Conservation (phyloP, 2,329 filamentous ascomycete genomes). For the Fusarium keratoplasticum region DNA sequence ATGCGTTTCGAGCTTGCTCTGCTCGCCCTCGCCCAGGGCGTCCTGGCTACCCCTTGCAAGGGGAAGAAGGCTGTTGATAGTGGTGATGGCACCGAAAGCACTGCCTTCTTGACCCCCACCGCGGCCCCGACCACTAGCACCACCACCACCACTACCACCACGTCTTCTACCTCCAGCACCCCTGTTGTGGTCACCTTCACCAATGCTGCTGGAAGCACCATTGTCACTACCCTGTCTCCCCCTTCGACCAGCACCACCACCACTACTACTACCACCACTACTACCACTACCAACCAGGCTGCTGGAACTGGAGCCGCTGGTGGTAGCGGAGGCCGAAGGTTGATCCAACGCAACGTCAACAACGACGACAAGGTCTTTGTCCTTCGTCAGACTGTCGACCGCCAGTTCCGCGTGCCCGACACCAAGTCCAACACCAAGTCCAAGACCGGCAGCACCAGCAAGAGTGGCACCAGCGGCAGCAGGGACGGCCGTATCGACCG, state of each 20-base stretch:
- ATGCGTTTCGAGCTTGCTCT: constrained; percentile 18
- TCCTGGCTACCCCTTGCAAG: constrained; percentile 4
- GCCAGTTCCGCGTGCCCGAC: not conserved
- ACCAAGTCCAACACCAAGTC: not conserved
- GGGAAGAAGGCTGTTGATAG: not conserved
- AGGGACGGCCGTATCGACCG: not conserved
- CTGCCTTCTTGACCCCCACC: not conserved
- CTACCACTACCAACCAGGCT: not conserved
- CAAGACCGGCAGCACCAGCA: not conserved
- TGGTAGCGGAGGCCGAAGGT: not conserved
- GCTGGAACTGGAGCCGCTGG: not conserved
- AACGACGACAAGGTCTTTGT: not conserved
- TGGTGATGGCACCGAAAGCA: too few species aligned
- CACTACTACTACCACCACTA: not conserved
- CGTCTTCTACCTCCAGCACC: not conserved
- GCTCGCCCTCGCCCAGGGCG: constrained; percentile 14
- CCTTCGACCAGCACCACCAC: constrained; percentile 9
- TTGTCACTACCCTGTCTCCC: not conserved
- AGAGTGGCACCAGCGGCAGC: not conserved
- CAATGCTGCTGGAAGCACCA: not conserved
- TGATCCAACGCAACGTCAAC: not conserved
- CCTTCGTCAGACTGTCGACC: not conserved
- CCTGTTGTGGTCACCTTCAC: not conserved
- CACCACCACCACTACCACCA: not conserved
- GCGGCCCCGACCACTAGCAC: not conserved